Conservation (phyloP, 768 basidiomycete species). For the Russula brevipes region DNA sequence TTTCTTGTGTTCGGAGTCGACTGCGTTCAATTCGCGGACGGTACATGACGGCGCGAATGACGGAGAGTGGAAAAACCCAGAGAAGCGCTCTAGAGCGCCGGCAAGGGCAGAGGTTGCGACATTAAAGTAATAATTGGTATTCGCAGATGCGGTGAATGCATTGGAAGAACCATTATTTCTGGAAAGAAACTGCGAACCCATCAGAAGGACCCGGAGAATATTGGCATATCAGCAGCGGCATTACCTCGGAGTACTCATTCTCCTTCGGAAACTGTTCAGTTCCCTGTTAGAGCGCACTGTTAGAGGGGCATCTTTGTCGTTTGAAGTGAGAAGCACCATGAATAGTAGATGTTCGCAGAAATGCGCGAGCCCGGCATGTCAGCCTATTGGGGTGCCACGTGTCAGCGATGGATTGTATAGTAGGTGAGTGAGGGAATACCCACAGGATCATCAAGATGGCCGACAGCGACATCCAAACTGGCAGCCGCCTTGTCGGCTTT, state of each 20-base stretch:
- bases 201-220: constrained; percentile 8
- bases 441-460: constrained; percentile 90
- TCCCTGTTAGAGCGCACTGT: constrained; percentile 42
- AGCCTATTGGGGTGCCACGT: constrained; percentile 38
- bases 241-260: constrained; percentile 88
- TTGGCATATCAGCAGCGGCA: constrained; percentile 12
- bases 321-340: constrained; percentile 54
- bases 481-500: constrained; percentile 93
- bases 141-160: constrained; percentile 86
- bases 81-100: constrained; percentile 70
- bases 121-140: constrained; percentile 85
- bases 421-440: constrained; percentile 29
- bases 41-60: constrained; percentile 84
- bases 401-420: neutral
- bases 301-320: neutral
- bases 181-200: constrained; percentile 51
- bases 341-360: constrained; percentile 96
- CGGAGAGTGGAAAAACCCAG: constrained; percentile 90
- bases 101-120: constrained; percentile 58
- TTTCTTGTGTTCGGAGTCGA: constrained; percentile 96
- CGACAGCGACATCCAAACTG: constrained; percentile 89
- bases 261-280: constrained; percentile 82
- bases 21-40: constrained; percentile 86
- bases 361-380: constrained; percentile 93
- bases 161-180: constrained; percentile 86